Evolutionary conservation across 768 basidiomycete species (phyloP), one percentile per base, ranked within the genome.

Genomic region (Leccinum variicolor): DNA sequence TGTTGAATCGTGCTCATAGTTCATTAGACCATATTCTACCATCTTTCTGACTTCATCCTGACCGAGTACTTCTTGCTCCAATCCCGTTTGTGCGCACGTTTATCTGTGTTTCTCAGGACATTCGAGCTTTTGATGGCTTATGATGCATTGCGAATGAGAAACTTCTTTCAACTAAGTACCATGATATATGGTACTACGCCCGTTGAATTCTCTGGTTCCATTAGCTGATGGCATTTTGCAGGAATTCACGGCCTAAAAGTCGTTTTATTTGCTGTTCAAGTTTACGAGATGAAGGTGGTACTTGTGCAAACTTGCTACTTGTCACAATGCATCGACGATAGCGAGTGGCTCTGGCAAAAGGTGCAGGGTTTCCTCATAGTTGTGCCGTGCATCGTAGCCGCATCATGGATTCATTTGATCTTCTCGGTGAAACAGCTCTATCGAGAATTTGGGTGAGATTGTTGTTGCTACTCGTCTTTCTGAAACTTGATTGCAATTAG

Each of bases 71-170:
- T 73, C 36, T 39, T 52, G 13, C 50, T 39, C 48, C 36, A 48
- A 13, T 17, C 21, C 14, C 2, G 6, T 21, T 29, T 19, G 36
- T 4, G 3, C 17, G 33, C 33, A 34, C 58, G 7, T 39, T 64
- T 10, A 69, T 10, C n/a, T 6, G 13, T 33, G 43, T 33, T 36
- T 53, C 15, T n/a, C 59, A 93, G 91, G 71, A 59, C 91, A 1
- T 94, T 93, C 60, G 89, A 92, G 66, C 71, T 92, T 6, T 74
- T 85, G 56, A 87, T 94, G 81, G 88, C 89, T 3, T 82, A 85
- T 61, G 92, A 94, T 76, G 90, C 91, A n/a, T 76, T 94, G 33
- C 79, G 86, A 28, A 63, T 85, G 59, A 83, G 92, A 59, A 94
- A 92, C 66, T 76, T 86, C 62, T 87, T 93, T 31, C 90, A 93